A percentile compares a stretch with the other conserved stretches of the same genome.
Evolutionary conservation across 805 yeast species (phyloP).

Genomic region (Saturnispora gosingensis): DNA sequence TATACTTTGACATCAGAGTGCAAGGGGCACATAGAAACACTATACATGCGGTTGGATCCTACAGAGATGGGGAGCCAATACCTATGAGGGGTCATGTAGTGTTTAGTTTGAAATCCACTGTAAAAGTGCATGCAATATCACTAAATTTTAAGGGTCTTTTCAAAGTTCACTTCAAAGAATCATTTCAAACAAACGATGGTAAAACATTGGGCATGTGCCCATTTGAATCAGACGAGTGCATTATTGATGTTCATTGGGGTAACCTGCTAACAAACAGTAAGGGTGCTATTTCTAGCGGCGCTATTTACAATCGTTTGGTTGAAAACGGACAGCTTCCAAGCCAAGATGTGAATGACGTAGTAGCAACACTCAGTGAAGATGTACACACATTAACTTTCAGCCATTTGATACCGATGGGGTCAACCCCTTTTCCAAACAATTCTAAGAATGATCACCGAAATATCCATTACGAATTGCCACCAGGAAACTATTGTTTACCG

Average conservation of each 20-base stretch:
- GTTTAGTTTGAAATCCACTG: conserved; percentile 34
- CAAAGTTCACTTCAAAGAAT: conserved; percentile 32
- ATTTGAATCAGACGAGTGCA: conserved; percentile 31
- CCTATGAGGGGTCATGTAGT: conserved; percentile 40
- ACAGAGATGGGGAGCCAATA: conserved; percentile 35
- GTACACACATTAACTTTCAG: not conserved
- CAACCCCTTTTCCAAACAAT: conserved; percentile 28
- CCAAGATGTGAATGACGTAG: not conserved
- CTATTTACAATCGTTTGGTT: not conserved
- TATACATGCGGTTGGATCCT: conserved; percentile 35
- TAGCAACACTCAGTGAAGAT: not conserved
- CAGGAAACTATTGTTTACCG: conserved; percentile 45
- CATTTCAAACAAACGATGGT: conserved; percentile 23
- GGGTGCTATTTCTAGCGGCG: conserved; percentile 28
- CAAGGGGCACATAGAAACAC: conserved; percentile 34
- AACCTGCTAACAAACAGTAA: conserved; percentile 33
- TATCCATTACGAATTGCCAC: conserved; percentile 31
- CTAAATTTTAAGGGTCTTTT: conserved; percentile 36
- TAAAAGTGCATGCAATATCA: conserved; percentile 31
- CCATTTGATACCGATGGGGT: conserved; percentile 16
- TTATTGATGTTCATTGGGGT: conserved; percentile 38
- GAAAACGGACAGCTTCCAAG: not conserved
- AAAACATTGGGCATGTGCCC: conserved; percentile 24
- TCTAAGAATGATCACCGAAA: conserved; percentile 4
- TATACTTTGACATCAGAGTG: conserved; percentile 22